Evolutionary conservation across 2,329 filamentous ascomycete species (phyloP), one percentile per base, ranked within the genome.

Genomic region (Aureobasidium sp.): DNA sequence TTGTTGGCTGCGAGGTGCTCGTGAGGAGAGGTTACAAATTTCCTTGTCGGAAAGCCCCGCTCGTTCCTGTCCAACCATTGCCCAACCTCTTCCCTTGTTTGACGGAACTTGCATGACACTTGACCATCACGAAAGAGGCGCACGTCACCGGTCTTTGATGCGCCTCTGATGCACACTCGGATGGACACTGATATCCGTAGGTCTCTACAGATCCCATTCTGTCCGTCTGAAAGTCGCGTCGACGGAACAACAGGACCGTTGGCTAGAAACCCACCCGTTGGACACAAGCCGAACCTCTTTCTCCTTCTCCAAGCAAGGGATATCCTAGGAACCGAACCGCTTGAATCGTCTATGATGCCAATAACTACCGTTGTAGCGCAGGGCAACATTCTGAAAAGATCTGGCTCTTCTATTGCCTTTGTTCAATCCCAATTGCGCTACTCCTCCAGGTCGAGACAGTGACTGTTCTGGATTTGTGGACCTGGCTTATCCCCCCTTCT

Each of bases 301-400:
- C 27, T 44, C 27, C 55, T 41, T 25, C 55, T 49, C 30, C 41
- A 41, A 50, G 57, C 57, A 60, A 60, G 57, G 57, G 57, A 60
- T 60, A 30, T 51, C 32, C 47, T 42, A 21, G 44, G 32, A 34
- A 60, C 14, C 45, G 29, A 21, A 41, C 47, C 57, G 57, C 47
- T 45, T 16, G 1, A 13, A 60, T 36, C 37, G 45, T 50, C 45
- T 32, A 45, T 47, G 34, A 36, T 47, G 29, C 37, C 57, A 50
- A 50, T 50, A 60, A 42, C 21, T n/a, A 29, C 39, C 55, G 55
- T 60, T 51, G 57, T 60, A 50, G 57, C 25, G 34, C 57, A 60
- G 57, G 57, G 57, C 57, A 60, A 60, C 57, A 51, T 60, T 42
- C 21, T 32, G 5, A 44, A 50, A 60, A 29, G 16, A 16, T 44